phyloP scores from a whole-genome alignment of 768 basidiomycete species.

The Trichaptum fuscoviolaceum region DNA sequence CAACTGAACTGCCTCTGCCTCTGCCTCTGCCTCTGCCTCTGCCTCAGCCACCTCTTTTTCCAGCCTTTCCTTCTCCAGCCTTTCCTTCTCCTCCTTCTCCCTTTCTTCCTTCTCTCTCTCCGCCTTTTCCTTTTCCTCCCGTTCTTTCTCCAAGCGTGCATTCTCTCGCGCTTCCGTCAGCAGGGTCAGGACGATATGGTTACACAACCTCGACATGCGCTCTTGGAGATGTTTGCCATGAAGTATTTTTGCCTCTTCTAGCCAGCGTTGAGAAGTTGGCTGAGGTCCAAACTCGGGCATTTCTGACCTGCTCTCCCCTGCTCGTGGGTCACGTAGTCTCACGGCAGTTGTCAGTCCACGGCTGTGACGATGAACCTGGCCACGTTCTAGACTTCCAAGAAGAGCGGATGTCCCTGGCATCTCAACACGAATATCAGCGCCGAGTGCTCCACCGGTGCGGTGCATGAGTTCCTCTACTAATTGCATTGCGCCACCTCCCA shows the following conservation, averaged over 20 bases:
- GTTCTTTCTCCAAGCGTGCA: conserved; percentile 33
- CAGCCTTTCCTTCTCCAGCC: conserved; percentile 27
- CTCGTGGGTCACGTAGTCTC: conserved; percentile 44
- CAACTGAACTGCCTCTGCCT: conserved; percentile 26
- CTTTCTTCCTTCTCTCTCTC: conserved; percentile 39
- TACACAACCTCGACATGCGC: conserved; percentile 58
- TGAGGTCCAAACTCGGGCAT: conserved; percentile 71
- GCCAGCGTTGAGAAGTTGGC: conserved; percentile 82
- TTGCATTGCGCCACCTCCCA: conserved; percentile 77
- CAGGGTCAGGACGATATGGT: conserved; percentile 68
- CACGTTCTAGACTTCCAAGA: conserved; percentile 55
- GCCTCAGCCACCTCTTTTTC: conserved; percentile 19
- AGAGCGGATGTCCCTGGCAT: conserved; percentile 36
- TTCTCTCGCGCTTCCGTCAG: conserved; percentile 75
- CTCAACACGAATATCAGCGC: conserved; percentile 70
- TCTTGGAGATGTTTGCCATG: conserved; percentile 71
- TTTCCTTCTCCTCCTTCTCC: conserved; percentile 51
- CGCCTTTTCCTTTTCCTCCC: conserved; percentile 32
- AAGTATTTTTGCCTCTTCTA: conserved; percentile 79
- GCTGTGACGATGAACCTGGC: conserved; percentile 44
- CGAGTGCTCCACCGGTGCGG: conserved; percentile 47
- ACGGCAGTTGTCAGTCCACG: conserved; percentile 50
- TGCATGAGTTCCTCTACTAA: conserved; percentile 79
- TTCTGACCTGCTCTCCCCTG: conserved; percentile 34
- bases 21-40: conserved; percentile 26